Base-by-base conservation (phyloP, 441 rosid genomes). In the Geranium incanum region DNA sequence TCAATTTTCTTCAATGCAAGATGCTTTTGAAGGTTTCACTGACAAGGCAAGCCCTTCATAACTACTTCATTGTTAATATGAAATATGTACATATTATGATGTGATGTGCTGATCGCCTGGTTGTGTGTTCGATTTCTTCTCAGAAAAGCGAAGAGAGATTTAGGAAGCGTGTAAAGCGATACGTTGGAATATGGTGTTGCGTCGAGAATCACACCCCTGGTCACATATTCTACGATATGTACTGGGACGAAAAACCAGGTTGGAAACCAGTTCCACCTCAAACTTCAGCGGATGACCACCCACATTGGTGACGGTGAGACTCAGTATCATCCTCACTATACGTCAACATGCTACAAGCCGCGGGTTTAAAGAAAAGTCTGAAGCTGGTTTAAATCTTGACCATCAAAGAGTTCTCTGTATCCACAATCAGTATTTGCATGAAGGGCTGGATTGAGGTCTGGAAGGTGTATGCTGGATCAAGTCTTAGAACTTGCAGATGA, bases 121-220 rank as follows among this genome's bases (percentile, higher is more conserved):
- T 28, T 12, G 0, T 48, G 6, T 57, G 9, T 66, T 45, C 5
- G 41, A 72, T 68, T 28, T 68, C 59, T 60, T 69, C 15, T 33
- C 86, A 94, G 99, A 78, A 60, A 71, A 78, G 78, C 76, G 95
- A 89, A 73, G 88, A 87, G 75, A 85, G 73, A 77, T 95, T 92
- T 73, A 88, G 90, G 82, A 89, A 78, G 3, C 89, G 97, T 3
- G 82, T 88, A 72, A 92, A 92, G 81, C 81, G 79, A 12, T 95
- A 95, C 74, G 87, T 88, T 7, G 97, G 99, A n/a, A 87, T 94
- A 78, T 94, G 99, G 99, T 94, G 99, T 79, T 94, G 99, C 18
- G 90, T 89, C 55, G 87, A 80, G 62, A 83, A 79, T 85, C 91
- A 86, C 73, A 73, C 75, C 48, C 97, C 97, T 0, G 99, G 99